Evolutionary conservation across 2,329 filamentous ascomycete genomes (phyloP), one percentile per base, ranked within the genome.

Genomic region (Basipetospora chlamydospora): DNA sequence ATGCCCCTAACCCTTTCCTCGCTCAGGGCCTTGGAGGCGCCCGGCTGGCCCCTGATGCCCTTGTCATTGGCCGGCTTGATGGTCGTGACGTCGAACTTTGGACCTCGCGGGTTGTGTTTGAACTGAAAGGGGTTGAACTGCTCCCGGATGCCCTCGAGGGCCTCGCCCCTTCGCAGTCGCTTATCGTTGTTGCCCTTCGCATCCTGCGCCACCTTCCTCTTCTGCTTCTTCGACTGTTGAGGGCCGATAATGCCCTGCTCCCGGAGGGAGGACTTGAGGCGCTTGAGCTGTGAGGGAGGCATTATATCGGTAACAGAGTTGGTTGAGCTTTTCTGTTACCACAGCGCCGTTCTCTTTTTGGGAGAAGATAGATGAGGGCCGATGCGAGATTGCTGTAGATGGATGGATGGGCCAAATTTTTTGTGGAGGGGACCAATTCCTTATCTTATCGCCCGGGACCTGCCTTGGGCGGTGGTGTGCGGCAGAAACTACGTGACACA

Each of bases 91-190:
- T 88, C 77, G 45, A 93, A 93, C 50, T 96, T 96, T 39, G 77
- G 77, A 0, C 78, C 81, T 41, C 80, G 71, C 1, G 77, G 67
- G 28, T 80, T 76, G 40, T 81, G 75, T 58, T 92, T 92, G 54
- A 94, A 73, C 53, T 98, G 90, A 58, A 98, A 98, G 0, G 90
- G 90, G 55, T 98, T 98, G 71, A 96, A 96, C 47, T 87, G 80
- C 51, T 96, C 87, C 52, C 90, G 80, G 54, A 98, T 95, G 39
- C 73, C 75, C 47, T 82, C 77, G 43, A 98, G 67, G 12, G 86
- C 83, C 39, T 76, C 78, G 50, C 80, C 73, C 51, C 80, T 75
- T 54, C 85, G 75, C 18, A 84, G 69, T 41, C 83, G 77, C 57
- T 85, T 82, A 49, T 88, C 78, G 47, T 60, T 63, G 43, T 70